phyloP scores from a whole-genome alignment of 2,329 filamentous ascomycete species.

The Endoconidiophora laricicola region DNA sequence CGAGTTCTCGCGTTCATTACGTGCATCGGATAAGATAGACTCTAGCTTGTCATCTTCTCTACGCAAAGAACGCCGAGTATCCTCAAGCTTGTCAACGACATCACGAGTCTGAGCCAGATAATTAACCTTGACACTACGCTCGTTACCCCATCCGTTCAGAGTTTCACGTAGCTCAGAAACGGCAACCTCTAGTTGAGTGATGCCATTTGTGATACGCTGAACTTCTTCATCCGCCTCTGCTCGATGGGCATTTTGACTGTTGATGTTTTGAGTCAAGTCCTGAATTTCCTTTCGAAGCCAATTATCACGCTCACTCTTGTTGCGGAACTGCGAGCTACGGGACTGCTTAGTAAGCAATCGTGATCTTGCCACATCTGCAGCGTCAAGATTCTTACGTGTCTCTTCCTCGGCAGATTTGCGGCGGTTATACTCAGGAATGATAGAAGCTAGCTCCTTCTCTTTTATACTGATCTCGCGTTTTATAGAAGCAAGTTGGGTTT shows the following conservation, averaged over 20 bases:
- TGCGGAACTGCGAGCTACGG: conserved; percentile 71
- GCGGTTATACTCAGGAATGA: conserved; percentile 62
- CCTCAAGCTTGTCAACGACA: conserved; percentile 58
- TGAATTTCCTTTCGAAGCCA: conserved; percentile 69
- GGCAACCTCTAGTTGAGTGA: conserved; percentile 55
- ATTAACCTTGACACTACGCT: conserved; percentile 54
- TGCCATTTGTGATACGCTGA: conserved; percentile 49
- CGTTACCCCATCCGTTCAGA: conserved; percentile 64
- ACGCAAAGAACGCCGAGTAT: conserved; percentile 74
- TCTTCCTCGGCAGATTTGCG: conserved; percentile 57
- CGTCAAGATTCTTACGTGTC: conserved; percentile 54
- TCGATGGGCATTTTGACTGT: conserved; percentile 66
- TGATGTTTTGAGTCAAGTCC: conserved; percentile 59
- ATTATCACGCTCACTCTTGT: conserved; percentile 72
- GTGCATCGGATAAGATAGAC: conserved; percentile 57
- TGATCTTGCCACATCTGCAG: conserved; percentile 57
- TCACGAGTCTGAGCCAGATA: conserved; percentile 65
- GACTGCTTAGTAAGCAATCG: conserved; percentile 86
- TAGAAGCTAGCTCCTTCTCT: conserved; percentile 54
- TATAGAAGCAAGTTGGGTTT: conserved; percentile 54
- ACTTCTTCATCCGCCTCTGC: conserved; percentile 78
- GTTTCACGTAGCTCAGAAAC: conserved; percentile 52
- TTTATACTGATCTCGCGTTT: conserved; percentile 58
- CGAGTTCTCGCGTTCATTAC: conserved; percentile 59
- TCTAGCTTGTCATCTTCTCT: conserved; percentile 79